Evolutionary conservation across 768 basidiomycete species (phyloP).

Genomic region (Cystobasidium ongulense): DNA sequence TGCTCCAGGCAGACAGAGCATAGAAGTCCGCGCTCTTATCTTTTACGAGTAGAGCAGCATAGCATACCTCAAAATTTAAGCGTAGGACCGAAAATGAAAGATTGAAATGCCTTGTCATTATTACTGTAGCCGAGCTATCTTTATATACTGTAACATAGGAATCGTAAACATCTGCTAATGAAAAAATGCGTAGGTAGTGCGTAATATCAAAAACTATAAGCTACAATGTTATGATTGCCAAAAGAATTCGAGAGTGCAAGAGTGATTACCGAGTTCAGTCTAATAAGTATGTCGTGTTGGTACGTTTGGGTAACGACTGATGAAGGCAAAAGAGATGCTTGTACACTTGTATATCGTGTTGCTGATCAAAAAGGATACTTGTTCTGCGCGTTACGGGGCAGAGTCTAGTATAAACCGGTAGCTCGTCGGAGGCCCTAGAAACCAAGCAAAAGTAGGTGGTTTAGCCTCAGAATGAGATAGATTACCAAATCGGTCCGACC

Average conservation of each 20-base stretch:
- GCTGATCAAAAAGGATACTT: too few relatives aligned
- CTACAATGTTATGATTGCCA: not conserved
- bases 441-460: too few relatives aligned
- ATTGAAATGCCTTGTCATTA: too few relatives aligned
- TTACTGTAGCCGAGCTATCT: not conserved
- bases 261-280: not conserved
- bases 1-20: conserved; percentile 30
- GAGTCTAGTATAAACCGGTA: conserved; percentile 13
- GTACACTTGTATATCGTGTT: too few relatives aligned
- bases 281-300: not conserved
- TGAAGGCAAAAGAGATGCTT: too few relatives aligned
- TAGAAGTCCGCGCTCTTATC: conserved; percentile 19
- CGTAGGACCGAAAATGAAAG: too few relatives aligned
- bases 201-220: not conserved
- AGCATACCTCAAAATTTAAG: not conserved
- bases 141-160: not conserved
- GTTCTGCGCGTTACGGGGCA: not conserved
- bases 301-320: too few relatives aligned
- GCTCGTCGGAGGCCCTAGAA: conserved; percentile 14
- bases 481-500: not conserved
- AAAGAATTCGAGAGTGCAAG: not conserved
- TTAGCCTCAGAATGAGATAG: not conserved
- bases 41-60: conserved; percentile 1
- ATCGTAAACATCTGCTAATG: too few relatives aligned
- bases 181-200: not conserved